Conservation (phyloP, 2,329 filamentous ascomycete species). For the Apiospora hydei region DNA sequence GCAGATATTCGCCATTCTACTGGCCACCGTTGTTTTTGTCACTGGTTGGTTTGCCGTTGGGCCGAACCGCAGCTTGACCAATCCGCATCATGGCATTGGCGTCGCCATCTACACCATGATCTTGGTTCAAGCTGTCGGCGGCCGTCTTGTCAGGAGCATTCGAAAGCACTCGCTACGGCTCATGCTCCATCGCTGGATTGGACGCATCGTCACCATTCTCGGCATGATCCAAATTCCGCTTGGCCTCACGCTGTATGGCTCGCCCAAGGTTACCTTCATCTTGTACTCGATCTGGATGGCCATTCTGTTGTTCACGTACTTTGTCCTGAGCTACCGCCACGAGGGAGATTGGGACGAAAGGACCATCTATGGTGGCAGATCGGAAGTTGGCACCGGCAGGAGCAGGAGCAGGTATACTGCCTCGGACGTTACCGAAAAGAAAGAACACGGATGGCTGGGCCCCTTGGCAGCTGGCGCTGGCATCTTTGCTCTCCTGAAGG, state of each 20-base stretch:
- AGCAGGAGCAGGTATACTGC: slow-evolving; percentile 42
- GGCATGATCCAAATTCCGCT: slow-evolving; percentile 88
- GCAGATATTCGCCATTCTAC: slow-evolving; percentile 71
- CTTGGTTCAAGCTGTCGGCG: slow-evolving; percentile 73
- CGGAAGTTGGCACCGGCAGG: slow-evolving; percentile 44
- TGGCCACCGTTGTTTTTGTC: slow-evolving; percentile 75
- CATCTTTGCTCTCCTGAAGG: slow-evolving; percentile 53
- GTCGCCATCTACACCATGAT: slow-evolving; percentile 79
- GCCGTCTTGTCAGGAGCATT: slow-evolving; percentile 66
- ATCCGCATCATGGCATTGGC: slow-evolving; percentile 86
- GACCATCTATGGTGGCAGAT: slow-evolving; percentile 65
- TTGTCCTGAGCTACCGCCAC: slow-evolving; percentile 77
- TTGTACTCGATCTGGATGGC: slow-evolving; percentile 82
- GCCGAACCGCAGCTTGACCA: slow-evolving; percentile 72
- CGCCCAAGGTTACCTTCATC: slow-evolving; percentile 84
- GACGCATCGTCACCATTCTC: slow-evolving; percentile 77
- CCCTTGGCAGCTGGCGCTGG: slow-evolving; percentile 62
- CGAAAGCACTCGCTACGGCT: slow-evolving; percentile 57
- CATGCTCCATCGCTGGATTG: slow-evolving; percentile 88
- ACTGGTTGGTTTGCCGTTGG: slow-evolving; percentile 83
- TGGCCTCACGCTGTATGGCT: slow-evolving; percentile 90
- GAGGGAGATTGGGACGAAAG: slow-evolving; percentile 55
- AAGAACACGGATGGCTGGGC: slow-evolving; percentile 54
- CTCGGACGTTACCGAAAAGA: slow-evolving; percentile 50
- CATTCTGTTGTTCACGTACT: slow-evolving; percentile 76